Conservation (phyloP, 306 rosid species). For the Gastrolobium villosum region DNA sequence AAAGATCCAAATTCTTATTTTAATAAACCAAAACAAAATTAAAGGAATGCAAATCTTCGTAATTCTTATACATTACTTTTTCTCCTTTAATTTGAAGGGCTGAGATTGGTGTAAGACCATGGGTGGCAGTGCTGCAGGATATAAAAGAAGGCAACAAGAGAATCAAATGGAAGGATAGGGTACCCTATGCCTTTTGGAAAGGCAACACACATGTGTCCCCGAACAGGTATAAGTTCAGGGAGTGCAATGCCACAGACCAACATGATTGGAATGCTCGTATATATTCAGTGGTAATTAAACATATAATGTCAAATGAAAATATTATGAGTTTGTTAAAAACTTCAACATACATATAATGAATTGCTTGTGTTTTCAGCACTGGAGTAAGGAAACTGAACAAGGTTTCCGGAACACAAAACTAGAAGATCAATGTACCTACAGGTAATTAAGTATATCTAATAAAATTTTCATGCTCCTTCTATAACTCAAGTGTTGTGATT, state of each 20-base stretch:
- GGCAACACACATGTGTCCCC: slow-evolving; percentile 30
- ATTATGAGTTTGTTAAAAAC: not conserved
- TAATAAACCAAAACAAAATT: not conserved
- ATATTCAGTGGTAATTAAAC: slow-evolving; percentile 37
- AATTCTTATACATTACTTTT: not conserved
- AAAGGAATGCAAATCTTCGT: not conserved
- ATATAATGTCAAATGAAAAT: not conserved
- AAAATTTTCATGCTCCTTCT: not conserved
- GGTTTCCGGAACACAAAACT: slow-evolving; percentile 43
- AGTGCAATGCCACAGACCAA: slow-evolving; percentile 45
- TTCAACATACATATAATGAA: not conserved
- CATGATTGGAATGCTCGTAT: slow-evolving; percentile 43
- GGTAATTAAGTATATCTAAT: slow-evolving; percentile 33
- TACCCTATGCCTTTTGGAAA: slow-evolving; percentile 56
- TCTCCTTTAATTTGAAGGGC: slow-evolving; percentile 41
- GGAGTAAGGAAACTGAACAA: slow-evolving; percentile 34
- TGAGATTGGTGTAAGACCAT: slow-evolving; percentile 50
- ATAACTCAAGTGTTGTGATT: not conserved
- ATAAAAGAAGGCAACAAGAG: slow-evolving; percentile 42
- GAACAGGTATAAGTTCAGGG: not conserved
- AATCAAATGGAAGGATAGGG: slow-evolving; percentile 51
- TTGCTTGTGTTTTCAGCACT: slow-evolving; percentile 26
- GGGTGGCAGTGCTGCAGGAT: slow-evolving; percentile 28
- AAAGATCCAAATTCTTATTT: not conserved
- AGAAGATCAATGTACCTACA: slow-evolving; percentile 53